A percentile compares a stretch with the other conserved stretches of the same genome.
phyloP scores from a whole-genome alignment of 2,329 filamentous ascomycete species.

The Chaetomium strumarium region DNA sequence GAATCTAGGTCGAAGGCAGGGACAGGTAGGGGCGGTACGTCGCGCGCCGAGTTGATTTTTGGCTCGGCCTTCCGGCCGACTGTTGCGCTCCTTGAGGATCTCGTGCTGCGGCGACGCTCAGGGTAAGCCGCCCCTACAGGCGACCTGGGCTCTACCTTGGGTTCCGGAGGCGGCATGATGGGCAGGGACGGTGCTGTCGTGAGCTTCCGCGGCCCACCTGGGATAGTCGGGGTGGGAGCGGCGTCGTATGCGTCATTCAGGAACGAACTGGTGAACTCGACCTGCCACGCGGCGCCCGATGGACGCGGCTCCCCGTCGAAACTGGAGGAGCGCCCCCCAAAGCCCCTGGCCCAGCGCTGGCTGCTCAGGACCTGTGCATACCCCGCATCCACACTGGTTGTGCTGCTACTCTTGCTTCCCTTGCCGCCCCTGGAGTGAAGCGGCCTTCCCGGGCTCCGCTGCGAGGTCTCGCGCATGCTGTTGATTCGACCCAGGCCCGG shows the following conservation, averaged over 20 bases:
- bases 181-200: conserved; percentile 33
- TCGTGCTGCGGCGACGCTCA: conserved; percentile 53
- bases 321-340: conserved; percentile 59
- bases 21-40: conserved; percentile 28
- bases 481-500: conserved; percentile 55
- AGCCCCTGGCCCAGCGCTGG: conserved; percentile 52
- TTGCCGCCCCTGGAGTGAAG: conserved; percentile 54
- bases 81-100: conserved; percentile 48
- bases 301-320: conserved; percentile 58
- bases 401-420: conserved; percentile 66
- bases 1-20: conserved; percentile 40
- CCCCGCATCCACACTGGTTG: conserved; percentile 60
- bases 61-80: conserved; percentile 29
- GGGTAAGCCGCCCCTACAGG: conserved; percentile 29
- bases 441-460: conserved; percentile 35
- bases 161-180: conserved; percentile 35
- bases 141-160: conserved; percentile 31
- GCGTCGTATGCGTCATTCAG: conserved; percentile 60
- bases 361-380: conserved; percentile 52
- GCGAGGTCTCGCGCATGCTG: conserved; percentile 49
- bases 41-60: conserved; percentile 24
- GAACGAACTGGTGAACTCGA: conserved; percentile 45
- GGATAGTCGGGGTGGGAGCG: conserved; percentile 79
- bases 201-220: conserved; percentile 63
- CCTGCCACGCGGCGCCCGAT: conserved; percentile 37